Conservation (phyloP, 208 protist genomes). For the Tritrichomonas musculus region DNA sequence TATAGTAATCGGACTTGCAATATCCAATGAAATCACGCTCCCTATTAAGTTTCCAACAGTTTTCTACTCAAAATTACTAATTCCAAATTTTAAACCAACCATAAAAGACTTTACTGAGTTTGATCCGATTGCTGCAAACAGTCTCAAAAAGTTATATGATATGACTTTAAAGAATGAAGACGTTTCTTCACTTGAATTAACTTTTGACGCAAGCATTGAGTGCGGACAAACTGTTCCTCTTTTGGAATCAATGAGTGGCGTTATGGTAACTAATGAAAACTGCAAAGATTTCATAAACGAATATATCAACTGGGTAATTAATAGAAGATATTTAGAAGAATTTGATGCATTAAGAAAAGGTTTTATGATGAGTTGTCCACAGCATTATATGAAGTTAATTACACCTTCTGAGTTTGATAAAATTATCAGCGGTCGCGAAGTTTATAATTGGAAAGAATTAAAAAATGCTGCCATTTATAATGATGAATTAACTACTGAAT, state of each 20-base stretch:
- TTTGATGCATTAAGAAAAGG: neutral
- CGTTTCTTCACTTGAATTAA: neutral
- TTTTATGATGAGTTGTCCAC: neutral
- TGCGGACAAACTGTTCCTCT: slow-evolving; percentile 36
- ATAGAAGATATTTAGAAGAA: neutral
- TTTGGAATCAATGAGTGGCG: slow-evolving; percentile 12
- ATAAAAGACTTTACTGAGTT: slow-evolving; percentile 43
- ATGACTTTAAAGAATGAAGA: slow-evolving; percentile 8
- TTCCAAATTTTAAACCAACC: neutral
- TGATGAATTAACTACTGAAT: slow-evolving; percentile 50
- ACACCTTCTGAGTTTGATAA: neutral
- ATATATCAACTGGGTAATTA: slow-evolving; percentile 28
- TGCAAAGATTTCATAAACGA: slow-evolving; percentile 42
- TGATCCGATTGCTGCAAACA: slow-evolving; percentile 34
- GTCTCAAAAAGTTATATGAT: neutral
- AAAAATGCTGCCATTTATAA: slow-evolving; percentile 38
- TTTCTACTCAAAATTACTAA: slow-evolving; percentile 44
- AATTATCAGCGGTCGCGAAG: neutral
- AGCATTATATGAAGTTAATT: neutral
- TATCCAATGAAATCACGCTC: slow-evolving; percentile 81
- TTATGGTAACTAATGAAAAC: slow-evolving; percentile 48
- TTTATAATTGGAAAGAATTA: neutral
- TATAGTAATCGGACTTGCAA: slow-evolving; percentile 66
- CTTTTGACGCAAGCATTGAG: slow-evolving; percentile 34
- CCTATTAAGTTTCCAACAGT: slow-evolving; percentile 69